Base-by-base conservation (phyloP, 1,139 yeast genomes). In the Candida tetrigidarum region DNA sequence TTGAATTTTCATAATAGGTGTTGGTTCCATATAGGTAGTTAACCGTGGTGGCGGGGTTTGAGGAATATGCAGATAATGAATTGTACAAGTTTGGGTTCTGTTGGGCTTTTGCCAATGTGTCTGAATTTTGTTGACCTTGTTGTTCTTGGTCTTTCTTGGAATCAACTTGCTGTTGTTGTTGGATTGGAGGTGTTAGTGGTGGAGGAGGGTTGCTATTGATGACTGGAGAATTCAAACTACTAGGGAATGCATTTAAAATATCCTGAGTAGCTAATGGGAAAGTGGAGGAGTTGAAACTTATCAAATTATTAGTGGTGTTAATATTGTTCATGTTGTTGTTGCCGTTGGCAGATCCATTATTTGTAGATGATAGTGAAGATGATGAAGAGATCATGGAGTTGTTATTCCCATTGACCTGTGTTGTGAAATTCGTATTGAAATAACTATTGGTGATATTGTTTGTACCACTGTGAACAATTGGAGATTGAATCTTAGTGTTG, bases 11-110 rank as follows among this genome's bases (percentile, higher is more conserved):
- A 48, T 70, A 69, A 50, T 71, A 64, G n/a, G 70, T 62, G 52
- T 72, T 72, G 1, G 78, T 72, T 1, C 78, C 78, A 48, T 69
- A 72, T n/a, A 72, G 55, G 47, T 67, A 72, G 50, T 72, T 71
- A 36, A 69, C 58, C 3, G 72, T 68, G 8, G 72, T 69, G 5
- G 74, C 71, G 2, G 76, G 72, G 41, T 70, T 67, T 9, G 74
- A 66, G 12, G 68, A 56, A 41, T 56, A 59, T 4, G 67, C 66
- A 48, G 58, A 62, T 42, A 63, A 55, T 4, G 66, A 60, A 45
- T 61, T 60, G 42, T 59, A 51, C 30, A 65, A 52, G 8, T 60
- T 58, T 5, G 66, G 64, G 42, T 57, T 49, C 4, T 58, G 57
- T 15, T 43, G 52, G 43, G 23, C 33, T 16, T 27, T 41, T 14